Conservation (phyloP, 106 monocot genomes). For the Hemerocallis citrina region DNA sequence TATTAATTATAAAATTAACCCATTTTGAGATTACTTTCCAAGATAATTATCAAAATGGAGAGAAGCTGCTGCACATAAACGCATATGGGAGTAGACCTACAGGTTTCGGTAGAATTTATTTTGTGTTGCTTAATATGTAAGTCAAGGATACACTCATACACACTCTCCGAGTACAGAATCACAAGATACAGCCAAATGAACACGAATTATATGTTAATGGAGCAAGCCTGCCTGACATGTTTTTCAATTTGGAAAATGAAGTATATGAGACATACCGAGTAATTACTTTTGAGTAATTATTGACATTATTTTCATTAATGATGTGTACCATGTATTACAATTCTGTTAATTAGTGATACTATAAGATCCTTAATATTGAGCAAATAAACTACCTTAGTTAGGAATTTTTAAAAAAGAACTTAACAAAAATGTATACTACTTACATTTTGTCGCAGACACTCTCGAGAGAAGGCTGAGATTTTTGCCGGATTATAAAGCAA, state of each 20-base stretch:
- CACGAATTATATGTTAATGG: not conserved
- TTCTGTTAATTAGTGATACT: too few relatives aligned
- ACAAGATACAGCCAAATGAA: not conserved
- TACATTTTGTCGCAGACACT: slow-evolving; percentile 68
- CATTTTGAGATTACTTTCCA: not conserved
- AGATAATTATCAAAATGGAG: not conserved
- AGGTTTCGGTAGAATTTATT: too few relatives aligned
- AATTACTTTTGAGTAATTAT: not conserved
- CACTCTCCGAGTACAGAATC: not conserved
- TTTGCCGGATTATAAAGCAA: slow-evolving; percentile 89
- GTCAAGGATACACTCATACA: not conserved
- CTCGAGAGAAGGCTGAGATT: slow-evolving; percentile 69
- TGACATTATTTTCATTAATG: not conserved
- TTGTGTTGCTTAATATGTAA: not conserved
- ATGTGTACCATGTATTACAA: not conserved
- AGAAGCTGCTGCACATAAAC: not conserved
- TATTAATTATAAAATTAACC: not conserved
- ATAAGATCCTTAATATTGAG: too few relatives aligned
- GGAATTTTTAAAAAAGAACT: too few relatives aligned
- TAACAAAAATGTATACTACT: slow-evolving; percentile 1
- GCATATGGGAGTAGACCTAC: too few relatives aligned
- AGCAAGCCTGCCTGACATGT: too few relatives aligned
- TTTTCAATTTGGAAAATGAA: not conserved
- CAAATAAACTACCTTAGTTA: too few relatives aligned
- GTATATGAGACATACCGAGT: not conserved